These are phyloP conservation scores for Ustilago loliicola DNA, from an alignment of 1,284 basidiomycete genomes.

Conservation along the genomic window DNA sequence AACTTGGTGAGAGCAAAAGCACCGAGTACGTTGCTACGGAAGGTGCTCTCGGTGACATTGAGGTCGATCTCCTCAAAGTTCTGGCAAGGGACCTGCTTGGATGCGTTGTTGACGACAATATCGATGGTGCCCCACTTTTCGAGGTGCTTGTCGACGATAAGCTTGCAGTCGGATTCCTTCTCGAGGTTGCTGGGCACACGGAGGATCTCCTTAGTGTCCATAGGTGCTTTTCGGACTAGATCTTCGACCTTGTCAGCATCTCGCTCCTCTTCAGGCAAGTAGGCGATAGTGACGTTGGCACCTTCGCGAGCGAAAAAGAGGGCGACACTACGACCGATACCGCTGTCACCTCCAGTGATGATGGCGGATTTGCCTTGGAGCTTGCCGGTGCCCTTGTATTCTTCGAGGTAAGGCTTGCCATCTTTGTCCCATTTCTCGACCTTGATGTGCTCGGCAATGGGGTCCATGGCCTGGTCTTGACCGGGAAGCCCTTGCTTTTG, in stretches of 20 bases:
- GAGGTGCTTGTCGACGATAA: constrained; percentile 75
- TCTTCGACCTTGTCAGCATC: constrained; percentile 71
- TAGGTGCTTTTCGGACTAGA: constrained; percentile 50
- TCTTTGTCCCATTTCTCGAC: constrained; percentile 76
- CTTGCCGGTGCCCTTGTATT: constrained; percentile 74
- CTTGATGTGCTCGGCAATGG: constrained; percentile 74
- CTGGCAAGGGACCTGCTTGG: constrained; percentile 75
- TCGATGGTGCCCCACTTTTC: constrained; percentile 67
- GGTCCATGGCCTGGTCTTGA: constrained; percentile 61
- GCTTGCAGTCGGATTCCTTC: constrained; percentile 69
- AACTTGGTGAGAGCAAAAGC: constrained; percentile 62
- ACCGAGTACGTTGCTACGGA: constrained; percentile 59
- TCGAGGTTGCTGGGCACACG: constrained; percentile 74
- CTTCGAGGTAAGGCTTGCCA: constrained; percentile 76
- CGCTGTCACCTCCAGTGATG: constrained; percentile 76
- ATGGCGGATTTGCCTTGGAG: constrained; percentile 76
- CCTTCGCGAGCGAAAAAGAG: constrained; percentile 78
- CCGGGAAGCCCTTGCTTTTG: constrained; percentile 58
- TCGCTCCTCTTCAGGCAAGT: constrained; percentile 76
- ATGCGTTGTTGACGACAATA: constrained; percentile 76
- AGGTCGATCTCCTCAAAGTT: constrained; percentile 62
- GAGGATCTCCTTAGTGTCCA: constrained; percentile 69
- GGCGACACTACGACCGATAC: constrained; percentile 77
- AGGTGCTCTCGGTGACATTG: constrained; percentile 50
- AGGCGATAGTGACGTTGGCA: constrained; percentile 77